These are phyloP conservation scores for Gossypium thurberi DNA, from an alignment of 345 rosid genomes.

Conservation along the genomic window DNA sequence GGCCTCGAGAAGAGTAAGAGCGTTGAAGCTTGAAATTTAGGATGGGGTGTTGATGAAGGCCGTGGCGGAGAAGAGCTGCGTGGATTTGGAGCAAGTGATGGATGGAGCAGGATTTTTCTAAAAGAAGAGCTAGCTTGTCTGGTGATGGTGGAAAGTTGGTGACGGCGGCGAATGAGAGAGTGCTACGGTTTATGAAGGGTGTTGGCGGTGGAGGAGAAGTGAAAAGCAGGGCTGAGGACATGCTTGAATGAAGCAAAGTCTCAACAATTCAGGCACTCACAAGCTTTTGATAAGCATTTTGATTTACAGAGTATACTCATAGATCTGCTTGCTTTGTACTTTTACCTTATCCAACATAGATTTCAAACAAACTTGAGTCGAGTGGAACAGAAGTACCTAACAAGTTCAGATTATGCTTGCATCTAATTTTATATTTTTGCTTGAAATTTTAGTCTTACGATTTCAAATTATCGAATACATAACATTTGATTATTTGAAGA, in stretches of 20 bases:
- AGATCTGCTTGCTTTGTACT: background rate
- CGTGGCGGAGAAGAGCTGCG: conserved; percentile 59
- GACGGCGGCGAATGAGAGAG: conserved; percentile 5
- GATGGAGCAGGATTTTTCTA: conserved; percentile 41
- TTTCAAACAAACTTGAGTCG: no score
- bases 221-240: conserved; percentile 37
- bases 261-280: background rate
- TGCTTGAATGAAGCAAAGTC: conserved; percentile 12
- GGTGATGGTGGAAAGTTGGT: conserved; percentile 26
- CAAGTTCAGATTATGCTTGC: no score
- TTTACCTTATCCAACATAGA: background rate
- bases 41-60: conserved; percentile 42
- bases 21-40: conserved; percentile 79
- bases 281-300: background rate
- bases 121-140: conserved; percentile 36
- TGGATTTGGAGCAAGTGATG: conserved; percentile 53
- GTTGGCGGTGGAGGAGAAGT: conserved; percentile 16
- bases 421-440: no score
- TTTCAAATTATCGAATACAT: no score
- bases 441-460: no score
- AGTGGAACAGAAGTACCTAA: no score
- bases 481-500: no score
- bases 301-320: background rate
- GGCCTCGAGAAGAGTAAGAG: conserved; percentile 58
- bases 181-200: background rate